phyloP scores from a whole-genome alignment of 257 asterid species.

The Craterostigma plantagineum region DNA sequence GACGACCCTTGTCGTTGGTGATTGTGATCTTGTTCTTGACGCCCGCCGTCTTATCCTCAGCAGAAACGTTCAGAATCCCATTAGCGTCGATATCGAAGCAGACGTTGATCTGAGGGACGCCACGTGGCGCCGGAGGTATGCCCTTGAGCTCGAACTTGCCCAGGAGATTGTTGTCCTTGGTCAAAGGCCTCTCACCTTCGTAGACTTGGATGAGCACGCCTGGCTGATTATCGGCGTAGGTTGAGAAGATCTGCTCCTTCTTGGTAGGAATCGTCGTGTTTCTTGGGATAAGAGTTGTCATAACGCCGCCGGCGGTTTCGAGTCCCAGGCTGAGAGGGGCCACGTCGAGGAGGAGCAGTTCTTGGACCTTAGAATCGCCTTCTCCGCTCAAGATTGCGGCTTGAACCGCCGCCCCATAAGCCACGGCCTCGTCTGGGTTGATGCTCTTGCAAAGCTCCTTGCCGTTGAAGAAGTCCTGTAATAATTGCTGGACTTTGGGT shows the following conservation, averaged over 20 bases:
- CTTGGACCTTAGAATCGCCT: constrained; percentile 33
- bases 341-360: constrained; percentile 34
- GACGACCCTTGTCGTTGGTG: constrained; percentile 29
- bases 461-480: constrained; percentile 42
- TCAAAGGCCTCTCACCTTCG: constrained; percentile 43
- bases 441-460: constrained; percentile 50
- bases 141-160: constrained; percentile 42
- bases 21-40: constrained; percentile 39
- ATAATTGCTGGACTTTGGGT: constrained; percentile 36
- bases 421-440: constrained; percentile 51
- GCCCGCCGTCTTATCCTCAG: constrained; percentile 38
- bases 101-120: constrained; percentile 33
- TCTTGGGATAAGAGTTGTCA: constrained; percentile 38
- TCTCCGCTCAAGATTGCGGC: constrained; percentile 42
- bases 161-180: constrained; percentile 32
- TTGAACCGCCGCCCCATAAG: constrained; percentile 43
- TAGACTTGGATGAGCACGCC: constrained; percentile 33
- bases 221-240: constrained; percentile 35
- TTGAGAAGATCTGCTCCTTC: constrained; percentile 39
- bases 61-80: constrained; percentile 25
- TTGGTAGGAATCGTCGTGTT: constrained; percentile 44
- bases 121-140: constrained; percentile 35
- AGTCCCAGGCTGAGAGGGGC: constrained; percentile 33
- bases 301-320: constrained; percentile 47
- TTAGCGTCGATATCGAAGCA: constrained; percentile 33